Conservation (phyloP, 1,284 basidiomycete species). For the Pseudomicrostroma phylloplanum region DNA sequence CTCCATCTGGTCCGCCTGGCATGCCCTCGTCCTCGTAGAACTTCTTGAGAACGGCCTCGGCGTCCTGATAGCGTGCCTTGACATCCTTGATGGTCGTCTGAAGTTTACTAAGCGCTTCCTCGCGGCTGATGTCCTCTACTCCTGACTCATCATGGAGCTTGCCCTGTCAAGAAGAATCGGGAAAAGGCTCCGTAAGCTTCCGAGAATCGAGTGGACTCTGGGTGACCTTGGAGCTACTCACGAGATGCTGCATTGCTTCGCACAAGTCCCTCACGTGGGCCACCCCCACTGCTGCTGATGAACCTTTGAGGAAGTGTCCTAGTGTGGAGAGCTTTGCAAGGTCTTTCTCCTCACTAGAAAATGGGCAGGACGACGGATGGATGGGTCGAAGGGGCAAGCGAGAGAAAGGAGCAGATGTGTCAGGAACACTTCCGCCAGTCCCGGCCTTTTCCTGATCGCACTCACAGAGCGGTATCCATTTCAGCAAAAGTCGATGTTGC, state of each 20-base stretch:
- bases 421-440: neutral
- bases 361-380: neutral
- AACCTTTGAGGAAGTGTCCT: constrained; percentile 91
- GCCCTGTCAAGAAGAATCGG: constrained; percentile 56
- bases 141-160: constrained; percentile 52
- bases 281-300: constrained; percentile 81
- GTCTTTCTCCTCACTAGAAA: constrained; percentile 58
- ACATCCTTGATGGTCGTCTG: constrained; percentile 29
- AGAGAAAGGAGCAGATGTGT: constrained; percentile 4
- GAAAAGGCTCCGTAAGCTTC: too few species aligned
- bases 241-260: constrained; percentile 73
- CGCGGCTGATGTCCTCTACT: constrained; percentile 23
- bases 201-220: too few species aligned
- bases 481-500: constrained; percentile 63
- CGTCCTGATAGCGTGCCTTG: constrained; percentile 28
- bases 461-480: constrained; percentile 75
- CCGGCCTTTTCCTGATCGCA: constrained; percentile 4
- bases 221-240: neutral
- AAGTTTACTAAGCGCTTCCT: constrained; percentile 32
- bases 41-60: constrained; percentile 44
- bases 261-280: constrained; percentile 72
- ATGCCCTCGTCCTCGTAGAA: constrained; percentile 51
- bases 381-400: neutral
- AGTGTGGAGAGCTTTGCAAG: constrained; percentile 65
- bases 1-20: too few species aligned